These are phyloP conservation scores for Silene vulgaris DNA, from an alignment of 179 eudicot species.

Conservation along the genomic window DNA sequence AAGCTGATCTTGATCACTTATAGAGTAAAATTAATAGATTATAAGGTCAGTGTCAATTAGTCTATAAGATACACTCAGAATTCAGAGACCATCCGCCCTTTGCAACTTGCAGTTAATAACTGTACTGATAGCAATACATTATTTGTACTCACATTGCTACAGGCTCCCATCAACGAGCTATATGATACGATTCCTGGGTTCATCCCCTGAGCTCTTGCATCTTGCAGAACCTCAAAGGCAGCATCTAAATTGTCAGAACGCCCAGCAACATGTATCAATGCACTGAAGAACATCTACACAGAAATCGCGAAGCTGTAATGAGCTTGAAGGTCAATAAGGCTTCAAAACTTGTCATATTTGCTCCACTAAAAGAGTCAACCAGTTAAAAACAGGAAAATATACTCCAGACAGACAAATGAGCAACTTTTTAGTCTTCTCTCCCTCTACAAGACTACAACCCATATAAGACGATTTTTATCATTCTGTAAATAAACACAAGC, in stretches of 20 bases:
- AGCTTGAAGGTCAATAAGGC: slow-evolving; percentile 1
- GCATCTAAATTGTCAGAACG: slow-evolving; percentile 83
- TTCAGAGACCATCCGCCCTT: slow-evolving; percentile 15
- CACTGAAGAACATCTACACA: slow-evolving; percentile 86
- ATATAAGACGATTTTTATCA: background rate
- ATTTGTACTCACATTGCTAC: slow-evolving; percentile 67
- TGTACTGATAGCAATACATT: background rate
- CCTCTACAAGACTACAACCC: background rate
- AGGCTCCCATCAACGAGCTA: slow-evolving; percentile 99
- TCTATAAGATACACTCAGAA: background rate
- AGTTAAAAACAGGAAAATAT: background rate
- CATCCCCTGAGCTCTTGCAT: slow-evolving; percentile 53
- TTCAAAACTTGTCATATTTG: slow-evolving; percentile 10
- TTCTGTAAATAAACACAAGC: background rate
- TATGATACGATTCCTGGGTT: slow-evolving; percentile 66
- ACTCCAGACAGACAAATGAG: background rate
- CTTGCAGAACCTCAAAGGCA: slow-evolving; percentile 73
- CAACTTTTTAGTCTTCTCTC: background rate
- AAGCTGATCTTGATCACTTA: background rate
- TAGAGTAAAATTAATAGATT: background rate
- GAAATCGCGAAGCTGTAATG: slow-evolving; percentile 26
- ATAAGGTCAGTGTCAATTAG: background rate
- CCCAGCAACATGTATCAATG: slow-evolving; percentile 93
- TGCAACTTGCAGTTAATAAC: background rate
- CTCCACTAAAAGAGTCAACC: background rate